These are phyloP conservation scores for Arachnomyces sp. DNA, from an alignment of 2,329 filamentous ascomycete species.

Conservation along the genomic window DNA sequence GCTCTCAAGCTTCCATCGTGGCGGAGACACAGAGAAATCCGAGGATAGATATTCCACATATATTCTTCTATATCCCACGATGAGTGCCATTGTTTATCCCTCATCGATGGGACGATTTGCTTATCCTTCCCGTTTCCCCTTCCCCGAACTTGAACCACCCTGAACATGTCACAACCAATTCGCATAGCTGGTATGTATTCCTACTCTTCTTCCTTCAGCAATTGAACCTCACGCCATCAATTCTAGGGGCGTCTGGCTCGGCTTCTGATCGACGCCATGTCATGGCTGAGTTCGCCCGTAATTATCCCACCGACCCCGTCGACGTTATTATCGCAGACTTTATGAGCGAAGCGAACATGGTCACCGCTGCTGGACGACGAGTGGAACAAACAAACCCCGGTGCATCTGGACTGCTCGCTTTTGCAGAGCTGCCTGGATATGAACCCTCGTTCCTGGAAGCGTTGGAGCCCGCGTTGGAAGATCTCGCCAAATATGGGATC, in stretches of 20 bases:
- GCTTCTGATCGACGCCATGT: slow-evolving; percentile 39
- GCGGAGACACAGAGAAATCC: no score
- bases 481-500: slow-evolving; percentile 33
- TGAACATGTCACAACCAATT: slow-evolving; percentile 16
- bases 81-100: no score
- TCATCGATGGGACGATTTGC: no score
- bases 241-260: slow-evolving; percentile 36
- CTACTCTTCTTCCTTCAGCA: neutral
- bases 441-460: slow-evolving; percentile 47
- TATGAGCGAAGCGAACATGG: slow-evolving; percentile 47
- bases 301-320: slow-evolving; percentile 36
- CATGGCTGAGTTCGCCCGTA: slow-evolving; percentile 34
- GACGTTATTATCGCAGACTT: slow-evolving; percentile 42
- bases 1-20: no score
- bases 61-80: no score
- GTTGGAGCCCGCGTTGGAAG: slow-evolving; percentile 31
- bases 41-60: no score
- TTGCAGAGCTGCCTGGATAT: slow-evolving; percentile 34
- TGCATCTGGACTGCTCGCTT: slow-evolving; percentile 9
- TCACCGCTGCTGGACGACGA: slow-evolving; percentile 31
- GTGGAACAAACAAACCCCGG: slow-evolving; percentile 27
- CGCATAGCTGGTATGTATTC: slow-evolving; percentile 21
- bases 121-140: no score
- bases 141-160: neutral
- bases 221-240: neutral